Evolutionary conservation across 441 rosid genomes (phyloP).

Genomic region (Arabidopsis hybrid): DNA sequence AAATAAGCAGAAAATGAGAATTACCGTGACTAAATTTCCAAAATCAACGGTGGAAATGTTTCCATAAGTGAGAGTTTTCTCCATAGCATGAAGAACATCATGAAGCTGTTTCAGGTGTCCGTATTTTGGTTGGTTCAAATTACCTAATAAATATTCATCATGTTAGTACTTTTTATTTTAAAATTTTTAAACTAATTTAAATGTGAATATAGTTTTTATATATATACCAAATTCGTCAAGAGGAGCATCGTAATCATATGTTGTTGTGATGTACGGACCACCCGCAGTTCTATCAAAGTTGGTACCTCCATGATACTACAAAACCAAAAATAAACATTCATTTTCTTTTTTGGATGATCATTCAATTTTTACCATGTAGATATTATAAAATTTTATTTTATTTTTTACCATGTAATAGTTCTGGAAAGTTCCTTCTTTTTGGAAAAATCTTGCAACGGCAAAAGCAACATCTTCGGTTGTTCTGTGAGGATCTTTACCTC

Average conservation of each 20-base stretch:
- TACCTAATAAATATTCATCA: conserved; percentile 47
- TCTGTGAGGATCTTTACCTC: conserved; percentile 58
- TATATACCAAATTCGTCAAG: conserved; percentile 71
- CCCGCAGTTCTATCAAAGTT: conserved; percentile 74
- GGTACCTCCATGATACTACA: conserved; percentile 87
- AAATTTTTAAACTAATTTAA: background rate
- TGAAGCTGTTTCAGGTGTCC: conserved; percentile 76
- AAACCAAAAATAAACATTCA: background rate
- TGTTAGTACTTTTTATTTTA: background rate
- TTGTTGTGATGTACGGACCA: conserved; percentile 71
- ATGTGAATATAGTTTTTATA: background rate
- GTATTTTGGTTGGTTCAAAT: conserved; percentile 71
- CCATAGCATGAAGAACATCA: conserved; percentile 54
- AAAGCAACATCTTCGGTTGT: conserved; percentile 72
- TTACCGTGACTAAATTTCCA: conserved; percentile 52
- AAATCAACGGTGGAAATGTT: conserved; percentile 42
- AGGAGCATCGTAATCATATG: conserved; percentile 82
- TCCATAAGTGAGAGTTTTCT: conserved; percentile 59
- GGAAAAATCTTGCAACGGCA: conserved; percentile 69
- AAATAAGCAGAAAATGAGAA: background rate
- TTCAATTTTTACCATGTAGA: no score
- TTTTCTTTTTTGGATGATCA: background rate
- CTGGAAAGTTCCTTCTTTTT: conserved; percentile 60
- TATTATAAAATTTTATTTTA: background rate
- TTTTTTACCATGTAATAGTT: conserved; percentile 76